phyloP scores from a whole-genome alignment of 441 rosid genomes.

The Jatropha podagrica region DNA sequence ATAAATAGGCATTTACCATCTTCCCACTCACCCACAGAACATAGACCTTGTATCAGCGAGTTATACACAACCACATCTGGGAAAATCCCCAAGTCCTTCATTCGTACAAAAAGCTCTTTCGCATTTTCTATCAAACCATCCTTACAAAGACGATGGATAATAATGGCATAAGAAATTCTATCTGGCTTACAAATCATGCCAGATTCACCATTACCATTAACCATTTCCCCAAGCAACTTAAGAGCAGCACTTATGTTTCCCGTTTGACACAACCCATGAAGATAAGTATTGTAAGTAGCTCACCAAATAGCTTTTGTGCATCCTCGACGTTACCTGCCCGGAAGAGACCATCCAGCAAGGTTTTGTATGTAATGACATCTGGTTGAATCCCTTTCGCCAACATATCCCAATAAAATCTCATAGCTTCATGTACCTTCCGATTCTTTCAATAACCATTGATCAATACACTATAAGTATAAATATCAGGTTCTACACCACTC shows the following conservation, averaged over 20 bases:
- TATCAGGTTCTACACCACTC: conserved; percentile 19
- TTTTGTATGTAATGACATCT: conserved; percentile 15
- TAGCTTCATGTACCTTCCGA: conserved; percentile 27
- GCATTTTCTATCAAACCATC: too few species aligned
- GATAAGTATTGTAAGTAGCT: background rate
- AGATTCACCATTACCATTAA: conserved; percentile 1
- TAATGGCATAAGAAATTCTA: conserved; percentile 6
- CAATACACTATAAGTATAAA: conserved; percentile 21
- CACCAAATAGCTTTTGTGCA: conserved; percentile 7
- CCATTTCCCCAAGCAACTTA: conserved; percentile 25
- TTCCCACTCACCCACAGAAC: conserved; percentile 17
- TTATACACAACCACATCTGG: conserved; percentile 19
- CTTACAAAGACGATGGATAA: conserved; percentile 21
- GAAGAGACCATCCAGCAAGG: conserved; percentile 13
- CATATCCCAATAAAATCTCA: conserved; percentile 26
- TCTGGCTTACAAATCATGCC: conserved; percentile 17
- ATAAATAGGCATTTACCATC: conserved; percentile 21
- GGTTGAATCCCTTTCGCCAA: conserved; percentile 25
- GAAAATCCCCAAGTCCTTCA: too few species aligned
- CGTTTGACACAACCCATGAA: conserved; percentile 22
- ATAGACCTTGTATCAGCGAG: conserved; percentile 29
- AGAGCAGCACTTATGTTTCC: conserved; percentile 25
- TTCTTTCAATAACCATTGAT: conserved; percentile 31
- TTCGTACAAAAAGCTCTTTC: too few species aligned
- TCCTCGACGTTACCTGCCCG: conserved; percentile 5